These are phyloP conservation scores for Sinapis alba DNA, from an alignment of 441 rosid species.

Conservation along the genomic window DNA sequence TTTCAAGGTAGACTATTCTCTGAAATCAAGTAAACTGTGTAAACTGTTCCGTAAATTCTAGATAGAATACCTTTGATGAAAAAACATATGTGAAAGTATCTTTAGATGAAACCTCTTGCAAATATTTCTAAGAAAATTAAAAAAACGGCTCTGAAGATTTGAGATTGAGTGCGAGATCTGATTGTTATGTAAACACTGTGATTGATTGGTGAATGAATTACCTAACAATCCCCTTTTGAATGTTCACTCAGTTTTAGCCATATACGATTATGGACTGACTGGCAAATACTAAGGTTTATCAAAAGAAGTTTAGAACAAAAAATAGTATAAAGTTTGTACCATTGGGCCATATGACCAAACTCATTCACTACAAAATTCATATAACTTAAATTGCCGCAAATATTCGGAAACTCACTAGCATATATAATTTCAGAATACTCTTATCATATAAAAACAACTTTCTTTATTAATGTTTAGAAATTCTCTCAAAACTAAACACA, in stretches of 20 bases:
- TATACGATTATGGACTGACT: background rate
- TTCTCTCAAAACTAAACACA: too few species aligned
- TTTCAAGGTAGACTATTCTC: too few species aligned
- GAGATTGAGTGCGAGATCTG: background rate
- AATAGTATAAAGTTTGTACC: background rate
- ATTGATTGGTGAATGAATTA: background rate
- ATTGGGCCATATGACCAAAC: background rate
- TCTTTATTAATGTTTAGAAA: too few species aligned
- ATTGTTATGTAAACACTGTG: background rate
- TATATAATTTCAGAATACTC: background rate
- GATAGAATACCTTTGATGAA: too few species aligned
- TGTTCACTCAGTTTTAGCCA: background rate
- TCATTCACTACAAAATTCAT: background rate
- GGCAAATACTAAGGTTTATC: background rate
- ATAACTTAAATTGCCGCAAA: background rate
- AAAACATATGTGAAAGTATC: background rate
- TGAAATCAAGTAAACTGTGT: too few species aligned
- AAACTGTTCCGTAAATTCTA: too few species aligned
- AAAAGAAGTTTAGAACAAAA: background rate
- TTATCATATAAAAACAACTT: too few species aligned
- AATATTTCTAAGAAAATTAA: background rate
- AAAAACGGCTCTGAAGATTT: background rate
- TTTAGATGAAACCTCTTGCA: background rate
- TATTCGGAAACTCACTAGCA: background rate
- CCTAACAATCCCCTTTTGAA: background rate